A percentile compares a stretch with the other conserved stretches of the same genome.
phyloP scores from a whole-genome alignment of 352 stramenopile genomes.

The Phytophthora uliginosa region DNA sequence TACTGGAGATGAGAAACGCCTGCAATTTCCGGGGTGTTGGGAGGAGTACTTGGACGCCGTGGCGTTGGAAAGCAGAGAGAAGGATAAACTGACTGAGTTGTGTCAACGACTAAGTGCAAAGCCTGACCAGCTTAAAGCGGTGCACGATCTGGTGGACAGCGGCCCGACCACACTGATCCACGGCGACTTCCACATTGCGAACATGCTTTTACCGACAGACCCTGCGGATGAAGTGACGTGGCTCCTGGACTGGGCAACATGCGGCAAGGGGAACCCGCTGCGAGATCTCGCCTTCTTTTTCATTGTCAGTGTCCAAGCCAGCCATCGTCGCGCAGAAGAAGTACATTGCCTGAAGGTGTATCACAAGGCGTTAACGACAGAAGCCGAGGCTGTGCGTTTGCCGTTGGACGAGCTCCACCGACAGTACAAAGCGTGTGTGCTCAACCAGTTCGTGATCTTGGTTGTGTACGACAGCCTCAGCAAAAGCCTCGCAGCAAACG shows the following conservation, averaged over 20 bases:
- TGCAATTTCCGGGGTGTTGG: slow-evolving; percentile 76
- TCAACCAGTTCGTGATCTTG: slow-evolving; percentile 89
- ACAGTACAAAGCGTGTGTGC: slow-evolving; percentile 71
- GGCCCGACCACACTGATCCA: slow-evolving; percentile 78
- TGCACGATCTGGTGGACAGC: slow-evolving; percentile 64
- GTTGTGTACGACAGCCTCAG: slow-evolving; percentile 84
- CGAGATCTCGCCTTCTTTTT: slow-evolving; percentile 88
- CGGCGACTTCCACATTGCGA: slow-evolving; percentile 87
- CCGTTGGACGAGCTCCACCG: slow-evolving; percentile 52
- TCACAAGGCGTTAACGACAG: slow-evolving; percentile 33
- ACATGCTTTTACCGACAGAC: slow-evolving; percentile 65
- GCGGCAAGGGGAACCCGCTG: slow-evolving; percentile 77
- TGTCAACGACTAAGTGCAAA: slow-evolving; percentile 63
- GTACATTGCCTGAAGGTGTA: slow-evolving; percentile 53
- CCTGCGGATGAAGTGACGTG: slow-evolving; percentile 45
- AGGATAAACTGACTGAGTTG: slow-evolving; percentile 39
- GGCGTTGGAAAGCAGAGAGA: slow-evolving; percentile 39
- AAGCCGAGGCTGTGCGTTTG: slow-evolving; percentile 30
- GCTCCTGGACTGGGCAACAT: slow-evolving; percentile 88
- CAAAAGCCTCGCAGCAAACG: slow-evolving; percentile 82
- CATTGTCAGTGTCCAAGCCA: slow-evolving; percentile 73
- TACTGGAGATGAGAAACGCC: slow-evolving; percentile 60
- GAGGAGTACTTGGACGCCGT: slow-evolving; percentile 63
- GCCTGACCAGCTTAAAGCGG: slow-evolving; percentile 40
- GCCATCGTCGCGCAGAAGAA: slow-evolving; percentile 58